Base-by-base conservation (phyloP, 225 moss, liverwort and hornwort genomes). In the Asterella californica region DNA sequence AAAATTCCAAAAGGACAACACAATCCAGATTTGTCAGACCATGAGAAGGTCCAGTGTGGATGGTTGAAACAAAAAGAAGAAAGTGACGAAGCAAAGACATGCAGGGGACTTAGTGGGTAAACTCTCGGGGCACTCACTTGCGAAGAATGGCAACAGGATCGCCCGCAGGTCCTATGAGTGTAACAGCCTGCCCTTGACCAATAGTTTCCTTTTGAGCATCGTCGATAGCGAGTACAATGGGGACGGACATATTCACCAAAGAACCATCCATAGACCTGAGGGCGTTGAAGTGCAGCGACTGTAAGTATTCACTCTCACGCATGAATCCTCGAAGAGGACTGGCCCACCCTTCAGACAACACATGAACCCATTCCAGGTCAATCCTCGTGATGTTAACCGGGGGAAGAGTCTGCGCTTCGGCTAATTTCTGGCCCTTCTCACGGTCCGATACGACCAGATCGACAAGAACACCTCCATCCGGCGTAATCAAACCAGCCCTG, bases 331-430 rank as follows among this genome's bases (percentile, higher is more conserved):
- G 76, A 49, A 96, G 84, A 5, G 96, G 96, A 30, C 92, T 92
- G 5, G 96, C 91, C 96, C 96, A 96, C 33, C 96, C 96, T 34
- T 96, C 96, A 3, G 94, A 89, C 19, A 96, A 79, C 10, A 90
- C 92, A 83, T 96, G 96, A 52, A 94, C 90, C 96, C 96, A 96
- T 80, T 96, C 86, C 37, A 94, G 48, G 76, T 94, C 94, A 61
- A 96, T 88, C 59, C 82, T 84, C 38, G 82, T 76, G 48, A 96
- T 86, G 25, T 48, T 60, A 22, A 96, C 77, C 30, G 62, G 86
- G 9, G 96, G 91, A 55, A 96, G 87, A 14, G 81, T 75, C 53
- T 71, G 42, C 0, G 96, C 94, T 79, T 96, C 92, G 2, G 85
- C 84, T 2, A 68, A 37, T 81, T 88, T 92, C 49, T 71, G 78